Percentiles rank a stretch among this genome's conserved stretches.
phyloP scores from a whole-genome alignment of 176 grass and related monocot genomes.

The Oryza australiensis region DNA sequence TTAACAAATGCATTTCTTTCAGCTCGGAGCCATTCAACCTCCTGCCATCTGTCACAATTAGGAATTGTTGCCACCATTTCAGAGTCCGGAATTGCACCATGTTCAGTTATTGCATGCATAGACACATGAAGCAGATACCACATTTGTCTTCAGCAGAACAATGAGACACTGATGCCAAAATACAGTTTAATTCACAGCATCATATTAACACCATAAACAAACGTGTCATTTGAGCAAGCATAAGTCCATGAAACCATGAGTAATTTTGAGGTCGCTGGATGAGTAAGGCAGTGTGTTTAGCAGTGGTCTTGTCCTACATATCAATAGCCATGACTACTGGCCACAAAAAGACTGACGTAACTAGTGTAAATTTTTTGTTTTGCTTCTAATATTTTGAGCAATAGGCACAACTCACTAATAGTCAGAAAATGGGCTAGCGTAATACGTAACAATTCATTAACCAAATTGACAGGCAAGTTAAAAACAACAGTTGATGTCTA shows the following conservation, averaged over 20 bases:
- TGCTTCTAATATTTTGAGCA: too few species aligned
- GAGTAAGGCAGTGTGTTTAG: background rate
- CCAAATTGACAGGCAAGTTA: too few species aligned
- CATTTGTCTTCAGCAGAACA: background rate
- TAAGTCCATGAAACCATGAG: background rate
- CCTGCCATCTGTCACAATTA: slow-evolving; percentile 96
- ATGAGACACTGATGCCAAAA: background rate
- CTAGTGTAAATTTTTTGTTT: too few species aligned
- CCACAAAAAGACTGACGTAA: too few species aligned
- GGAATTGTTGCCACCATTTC: slow-evolving; percentile 58
- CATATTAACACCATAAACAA: background rate
- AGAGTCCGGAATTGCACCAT: slow-evolving; percentile 22
- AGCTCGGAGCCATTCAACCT: slow-evolving; percentile 88
- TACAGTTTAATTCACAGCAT: background rate
- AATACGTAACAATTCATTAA: too few species aligned
- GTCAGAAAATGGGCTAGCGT: too few species aligned
- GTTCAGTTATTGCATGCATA: slow-evolving; percentile 6
- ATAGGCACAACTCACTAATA: too few species aligned
- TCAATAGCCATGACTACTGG: too few species aligned
- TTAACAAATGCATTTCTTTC: slow-evolving; percentile 90
- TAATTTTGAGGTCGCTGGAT: background rate
- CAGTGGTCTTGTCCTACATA: too few species aligned
- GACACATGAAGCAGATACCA: background rate
- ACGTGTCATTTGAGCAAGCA: background rate
- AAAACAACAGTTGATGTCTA: too few species aligned